Conservation (phyloP, 2,329 filamentous ascomycete species). For the Fusarium acutatum region DNA sequence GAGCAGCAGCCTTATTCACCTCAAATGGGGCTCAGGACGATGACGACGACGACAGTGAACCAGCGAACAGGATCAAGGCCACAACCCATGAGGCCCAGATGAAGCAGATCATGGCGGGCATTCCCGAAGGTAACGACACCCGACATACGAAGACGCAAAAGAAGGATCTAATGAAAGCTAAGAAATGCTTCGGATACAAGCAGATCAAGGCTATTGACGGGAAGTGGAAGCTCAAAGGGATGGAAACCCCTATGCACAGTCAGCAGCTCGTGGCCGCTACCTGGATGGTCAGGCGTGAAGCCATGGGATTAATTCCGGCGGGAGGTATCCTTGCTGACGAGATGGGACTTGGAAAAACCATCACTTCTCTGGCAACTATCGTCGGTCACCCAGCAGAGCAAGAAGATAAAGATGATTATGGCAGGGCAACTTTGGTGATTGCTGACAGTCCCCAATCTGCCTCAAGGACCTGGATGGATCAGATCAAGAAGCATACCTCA, state of each 20-base stretch:
- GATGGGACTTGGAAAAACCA: slow-evolving; percentile 74
- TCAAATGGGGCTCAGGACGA: neutral
- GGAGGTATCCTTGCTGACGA: slow-evolving; percentile 69
- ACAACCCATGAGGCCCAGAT: neutral
- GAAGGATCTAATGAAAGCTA: slow-evolving; percentile 26
- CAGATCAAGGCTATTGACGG: slow-evolving; percentile 12
- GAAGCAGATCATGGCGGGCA: neutral
- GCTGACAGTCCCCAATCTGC: neutral
- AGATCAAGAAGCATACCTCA: accelerated
- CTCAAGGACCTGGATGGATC: neutral
- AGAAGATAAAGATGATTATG: slow-evolving; percentile 49
- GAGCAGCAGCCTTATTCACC: neutral
- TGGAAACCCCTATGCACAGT: slow-evolving; percentile 47
- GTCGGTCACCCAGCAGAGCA: slow-evolving; percentile 61
- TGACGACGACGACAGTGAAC: neutral
- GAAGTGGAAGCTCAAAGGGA: slow-evolving; percentile 18
- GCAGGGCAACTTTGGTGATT: slow-evolving; percentile 47
- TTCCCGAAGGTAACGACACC: slow-evolving; percentile 22
- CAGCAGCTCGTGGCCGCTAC: slow-evolving; percentile 61
- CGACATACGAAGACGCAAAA: slow-evolving; percentile 17
- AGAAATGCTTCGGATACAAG: slow-evolving; percentile 25
- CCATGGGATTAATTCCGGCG: slow-evolving; percentile 51
- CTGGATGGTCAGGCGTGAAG: slow-evolving; percentile 65
- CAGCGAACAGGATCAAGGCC: neutral
- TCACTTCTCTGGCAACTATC: slow-evolving; percentile 78